Base-by-base conservation (phyloP, 257 asterid species). In the Gentiana dahurica region DNA sequence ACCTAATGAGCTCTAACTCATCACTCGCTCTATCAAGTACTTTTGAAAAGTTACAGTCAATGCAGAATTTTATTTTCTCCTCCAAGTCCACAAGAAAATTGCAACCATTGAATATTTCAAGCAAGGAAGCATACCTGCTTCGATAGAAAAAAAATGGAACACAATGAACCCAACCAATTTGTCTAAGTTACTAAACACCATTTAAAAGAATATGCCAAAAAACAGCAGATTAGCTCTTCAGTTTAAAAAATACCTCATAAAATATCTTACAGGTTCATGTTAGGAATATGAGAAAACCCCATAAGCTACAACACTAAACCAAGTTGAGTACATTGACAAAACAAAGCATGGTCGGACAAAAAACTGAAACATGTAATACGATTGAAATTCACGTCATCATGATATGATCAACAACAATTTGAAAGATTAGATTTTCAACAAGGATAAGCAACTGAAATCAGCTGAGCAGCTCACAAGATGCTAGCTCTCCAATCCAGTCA, bases 21-120 rank as follows among this genome's bases (percentile, higher is more conserved):
- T 88, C 95, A 62, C 97, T 92, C 54, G 97, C 98, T 74, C 83
- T 82, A 67, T 85, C 91, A 41, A 79, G 95, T 61, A 88, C 72
- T 33, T 62, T 52, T 5, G 85, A 76, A 54, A 81, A 73, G n/a
- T 68, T 80, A 69, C 97, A 88, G 61, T 88, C 93, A 47, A 88
- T 37, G 68, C 95, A 85, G 54, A 71, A 80, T 51, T 80, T 86
- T 71, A 88, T 85, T 72, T 83, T 83, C n/a, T 68, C 83, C 79
- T 85, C 94, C 87, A 92, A 70, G 54, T 79, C 85, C 63, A 61
- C 66, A 63, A 83, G 83, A 64, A 85, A 88, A 81, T 82, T 75
- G 41, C 97, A 83, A 45, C 76, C 65, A 32, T 64, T 75, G 60
- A 92, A 81, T 58, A 92, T 80, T 75, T 79, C 87, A 71, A 83